Base-by-base conservation (phyloP, 2,329 filamentous ascomycete genomes). In the Grosmannia serpens region DNA sequence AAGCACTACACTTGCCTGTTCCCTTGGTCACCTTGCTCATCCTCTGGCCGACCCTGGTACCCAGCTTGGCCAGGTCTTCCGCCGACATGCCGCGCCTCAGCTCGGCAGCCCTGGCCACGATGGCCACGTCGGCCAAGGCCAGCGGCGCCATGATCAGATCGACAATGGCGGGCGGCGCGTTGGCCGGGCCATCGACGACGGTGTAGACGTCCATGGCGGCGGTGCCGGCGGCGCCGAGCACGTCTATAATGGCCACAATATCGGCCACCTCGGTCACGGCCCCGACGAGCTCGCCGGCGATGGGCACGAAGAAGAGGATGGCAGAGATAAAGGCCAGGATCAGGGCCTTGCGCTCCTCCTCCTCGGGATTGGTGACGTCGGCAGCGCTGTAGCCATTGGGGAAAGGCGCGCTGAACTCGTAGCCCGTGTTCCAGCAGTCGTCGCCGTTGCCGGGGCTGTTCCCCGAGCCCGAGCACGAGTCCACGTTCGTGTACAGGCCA, bases 271-370 rank as follows among this genome's bases (percentile, higher is more conserved):
- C 26, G 17, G 53, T 33, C 9, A 62, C 6, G 11, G 52, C 22
- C 38, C 56, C 53, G 20, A 33, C 56, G 31, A 58, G 29, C 53
- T 62, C 55, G 29, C 66, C 64, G 22, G 63, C 54, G 41, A 67
- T 56, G 11, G 66, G 64, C 44, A 69, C 55, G 57, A 66, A 61
- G 59, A 69, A 64, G 56, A 70, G 60, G n/a, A 69, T 59, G 46
- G 64, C 65, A 17, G 53, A 61, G 33, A 70, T 51, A 63, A 70
- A 68, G 38, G 61, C 61, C 22, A 69, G 59, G 31, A 68, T 65
- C 54, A 69, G 62, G 20, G 62, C 60, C 56, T 69, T 64, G 50
- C 62, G 60, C 61, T 67, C 58, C 55, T 63, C 59, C 56, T 67
- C 61, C 26, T 65, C 57, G 11, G 52, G 15, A n/a, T n/a, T n/a